A percentile compares a stretch with the other conserved stretches of the same genome.
Conservation (phyloP, 1,284 basidiomycete genomes). For the Ceratobasidium sp. region DNA sequence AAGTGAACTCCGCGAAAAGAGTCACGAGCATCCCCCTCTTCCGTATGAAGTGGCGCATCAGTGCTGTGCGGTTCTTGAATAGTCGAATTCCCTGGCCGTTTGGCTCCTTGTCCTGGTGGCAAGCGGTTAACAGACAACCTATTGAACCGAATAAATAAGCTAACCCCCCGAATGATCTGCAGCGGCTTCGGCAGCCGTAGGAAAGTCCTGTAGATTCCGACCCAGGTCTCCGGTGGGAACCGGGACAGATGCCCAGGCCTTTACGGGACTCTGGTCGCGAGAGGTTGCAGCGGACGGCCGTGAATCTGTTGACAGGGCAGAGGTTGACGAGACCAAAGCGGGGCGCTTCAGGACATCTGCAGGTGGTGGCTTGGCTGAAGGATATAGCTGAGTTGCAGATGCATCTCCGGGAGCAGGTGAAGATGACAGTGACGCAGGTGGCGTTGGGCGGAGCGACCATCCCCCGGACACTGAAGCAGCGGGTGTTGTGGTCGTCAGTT, state of each 20-base stretch:
- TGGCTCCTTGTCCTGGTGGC: constrained; percentile 10
- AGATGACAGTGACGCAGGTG: constrained; percentile 68
- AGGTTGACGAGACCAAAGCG: constrained; percentile 28
- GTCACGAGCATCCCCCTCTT: constrained; percentile 75
- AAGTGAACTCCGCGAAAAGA: constrained; percentile 92
- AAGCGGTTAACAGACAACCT: neutral
- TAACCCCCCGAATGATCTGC: constrained; percentile 66
- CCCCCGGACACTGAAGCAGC: constrained; percentile 71
- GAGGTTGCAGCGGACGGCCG: constrained; percentile 23
- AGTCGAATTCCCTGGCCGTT: constrained; percentile 24
- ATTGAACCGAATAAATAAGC: constrained; percentile 52
- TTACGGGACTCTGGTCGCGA: constrained; percentile 42
- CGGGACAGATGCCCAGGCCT: constrained; percentile 47
- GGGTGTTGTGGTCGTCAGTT: constrained; percentile 77
- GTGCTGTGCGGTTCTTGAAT: neutral
- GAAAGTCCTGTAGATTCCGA: constrained; percentile 70
- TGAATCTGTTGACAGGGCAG: constrained; percentile 23
- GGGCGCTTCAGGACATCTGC: constrained; percentile 30
- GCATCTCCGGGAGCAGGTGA: constrained; percentile 54
- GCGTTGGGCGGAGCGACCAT: constrained; percentile 79
- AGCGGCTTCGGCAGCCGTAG: constrained; percentile 92
- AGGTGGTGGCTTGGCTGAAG: constrained; percentile 31
- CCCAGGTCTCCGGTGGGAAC: constrained; percentile 2
- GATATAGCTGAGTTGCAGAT: constrained; percentile 47
- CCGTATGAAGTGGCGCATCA: constrained; percentile 18